A percentile compares a stretch with the other conserved stretches of the same genome.
These are phyloP conservation scores for Pseudogymnoascus verrucosus DNA, from an alignment of 2,329 filamentous ascomycete genomes.

Conservation along the genomic window DNA sequence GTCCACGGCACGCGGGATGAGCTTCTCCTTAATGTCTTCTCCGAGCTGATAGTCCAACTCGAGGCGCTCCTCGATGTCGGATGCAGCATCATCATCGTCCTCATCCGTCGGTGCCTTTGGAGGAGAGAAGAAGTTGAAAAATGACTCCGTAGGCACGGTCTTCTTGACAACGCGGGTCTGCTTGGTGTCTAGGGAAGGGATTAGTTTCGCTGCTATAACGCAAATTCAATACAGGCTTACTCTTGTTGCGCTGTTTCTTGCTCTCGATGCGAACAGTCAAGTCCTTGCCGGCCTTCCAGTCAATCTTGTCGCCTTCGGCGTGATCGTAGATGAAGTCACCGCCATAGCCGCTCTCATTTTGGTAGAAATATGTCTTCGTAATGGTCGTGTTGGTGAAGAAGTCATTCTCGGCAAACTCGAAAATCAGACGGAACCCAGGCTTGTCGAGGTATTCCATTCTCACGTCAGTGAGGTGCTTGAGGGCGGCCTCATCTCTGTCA, in stretches of 20 bases:
- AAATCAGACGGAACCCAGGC: slow-evolving; percentile 95
- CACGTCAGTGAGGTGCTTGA: slow-evolving; percentile 84
- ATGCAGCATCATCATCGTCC: slow-evolving; percentile 65
- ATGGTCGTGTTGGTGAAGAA: slow-evolving; percentile 97
- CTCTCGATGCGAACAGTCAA: slow-evolving; percentile 91
- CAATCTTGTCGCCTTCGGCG: slow-evolving; percentile 94
- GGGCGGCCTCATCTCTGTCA: slow-evolving; percentile 87
- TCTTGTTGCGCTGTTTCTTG: slow-evolving; percentile 99
- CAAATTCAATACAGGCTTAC: slow-evolving; percentile 45
- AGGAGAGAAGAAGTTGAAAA: slow-evolving; percentile 89
- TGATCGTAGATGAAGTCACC: slow-evolving; percentile 99
- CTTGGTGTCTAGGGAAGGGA: slow-evolving; percentile 69
- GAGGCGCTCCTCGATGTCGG: slow-evolving; percentile 93
- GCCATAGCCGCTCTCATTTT: slow-evolving; percentile 96
- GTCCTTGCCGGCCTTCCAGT: slow-evolving; percentile 91
- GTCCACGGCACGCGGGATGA: slow-evolving; percentile 95
- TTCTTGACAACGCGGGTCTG: slow-evolving; percentile 99
- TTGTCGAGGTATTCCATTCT: slow-evolving; percentile 99
- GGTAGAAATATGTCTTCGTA: slow-evolving; percentile 98
- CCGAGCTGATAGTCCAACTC: slow-evolving; percentile 98
- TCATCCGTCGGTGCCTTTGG: slow-evolving; percentile 73
- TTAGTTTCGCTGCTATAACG: background rate
- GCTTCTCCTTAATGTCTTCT: slow-evolving; percentile 99
- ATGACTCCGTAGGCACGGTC: slow-evolving; percentile 95
- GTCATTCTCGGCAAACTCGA: slow-evolving; percentile 91